phyloP scores from a whole-genome alignment of 768 basidiomycete species.

The Kwoniella dejecticola region DNA sequence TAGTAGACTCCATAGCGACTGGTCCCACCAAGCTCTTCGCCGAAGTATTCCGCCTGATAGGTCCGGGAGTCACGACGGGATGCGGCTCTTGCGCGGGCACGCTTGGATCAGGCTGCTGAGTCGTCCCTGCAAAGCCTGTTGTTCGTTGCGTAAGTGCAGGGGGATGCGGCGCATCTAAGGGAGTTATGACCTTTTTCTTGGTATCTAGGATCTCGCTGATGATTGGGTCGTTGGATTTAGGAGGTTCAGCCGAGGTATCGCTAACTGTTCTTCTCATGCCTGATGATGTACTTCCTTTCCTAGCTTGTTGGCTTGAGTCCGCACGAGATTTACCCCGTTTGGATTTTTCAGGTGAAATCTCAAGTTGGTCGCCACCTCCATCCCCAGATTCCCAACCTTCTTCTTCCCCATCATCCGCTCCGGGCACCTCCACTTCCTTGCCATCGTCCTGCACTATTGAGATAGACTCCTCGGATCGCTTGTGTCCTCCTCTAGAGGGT shows the following conservation, averaged over 20 bases:
- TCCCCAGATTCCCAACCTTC: slow-evolving; percentile 46
- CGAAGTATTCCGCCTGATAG: slow-evolving; percentile 13
- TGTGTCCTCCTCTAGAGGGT: slow-evolving; percentile 14
- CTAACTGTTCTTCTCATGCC: slow-evolving; percentile 36
- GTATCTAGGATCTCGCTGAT: neutral
- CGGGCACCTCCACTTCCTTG: slow-evolving; percentile 7
- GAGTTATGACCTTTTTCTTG: no score
- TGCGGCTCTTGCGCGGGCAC: slow-evolving; percentile 22
- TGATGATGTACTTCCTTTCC: slow-evolving; percentile 7
- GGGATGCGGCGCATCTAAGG: slow-evolving; percentile 2
- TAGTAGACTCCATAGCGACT: slow-evolving; percentile 13
- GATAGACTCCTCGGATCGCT: slow-evolving; percentile 27
- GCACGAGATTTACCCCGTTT: slow-evolving; percentile 9
- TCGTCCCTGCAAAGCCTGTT: slow-evolving; percentile 41
- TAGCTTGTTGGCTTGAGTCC: neutral
- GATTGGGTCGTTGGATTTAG: neutral
- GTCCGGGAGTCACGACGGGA: slow-evolving; percentile 18
- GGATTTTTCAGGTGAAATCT: slow-evolving; percentile 12
- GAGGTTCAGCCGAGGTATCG: slow-evolving; percentile 34
- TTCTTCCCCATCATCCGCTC: slow-evolving; percentile 30
- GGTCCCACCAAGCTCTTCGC: slow-evolving; percentile 20
- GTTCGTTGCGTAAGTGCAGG: slow-evolving; percentile 25
- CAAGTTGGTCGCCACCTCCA: slow-evolving; percentile 23
- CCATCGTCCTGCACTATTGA: slow-evolving; percentile 26
- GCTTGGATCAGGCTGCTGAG: slow-evolving; percentile 35